phyloP scores from a whole-genome alignment of 2,329 filamentous ascomycete genomes.

The Lasiodiplodia sp. region DNA sequence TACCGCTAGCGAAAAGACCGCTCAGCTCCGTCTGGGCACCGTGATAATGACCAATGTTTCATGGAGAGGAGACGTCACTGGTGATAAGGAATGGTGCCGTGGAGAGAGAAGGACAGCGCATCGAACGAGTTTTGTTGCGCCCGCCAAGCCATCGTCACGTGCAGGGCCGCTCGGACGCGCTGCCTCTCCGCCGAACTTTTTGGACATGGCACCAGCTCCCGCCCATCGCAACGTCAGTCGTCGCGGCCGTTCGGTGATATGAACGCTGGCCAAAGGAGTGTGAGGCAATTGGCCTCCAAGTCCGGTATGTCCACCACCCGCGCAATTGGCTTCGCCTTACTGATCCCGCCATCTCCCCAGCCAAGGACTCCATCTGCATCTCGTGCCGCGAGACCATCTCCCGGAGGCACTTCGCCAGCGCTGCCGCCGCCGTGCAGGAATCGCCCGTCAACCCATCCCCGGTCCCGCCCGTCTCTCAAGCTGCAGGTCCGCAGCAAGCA shows the following conservation, averaged over 20 bases:
- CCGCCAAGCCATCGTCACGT: conserved; percentile 30
- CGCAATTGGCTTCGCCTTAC: conserved; percentile 25
- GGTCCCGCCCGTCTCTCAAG: conserved; percentile 42
- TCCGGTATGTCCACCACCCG: conserved; percentile 44
- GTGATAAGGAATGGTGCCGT: conserved; percentile 92
- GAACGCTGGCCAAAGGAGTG: conserved; percentile 55
- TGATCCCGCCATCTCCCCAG: conserved; percentile 38
- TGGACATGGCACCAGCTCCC: conserved; percentile 27
- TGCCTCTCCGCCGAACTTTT: conserved; percentile 34
- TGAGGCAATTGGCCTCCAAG: conserved; percentile 51
- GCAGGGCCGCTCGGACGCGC: conserved; percentile 36
- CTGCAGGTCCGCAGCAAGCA: conserved; percentile 51
- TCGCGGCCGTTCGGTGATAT: conserved; percentile 39
- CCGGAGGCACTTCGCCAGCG: conserved; percentile 44
- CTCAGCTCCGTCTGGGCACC: conserved; percentile 81
- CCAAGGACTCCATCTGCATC: conserved; percentile 53
- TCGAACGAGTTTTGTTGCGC: conserved; percentile 36
- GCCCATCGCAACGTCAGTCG: conserved; percentile 26
- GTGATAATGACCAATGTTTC: conserved; percentile 80
- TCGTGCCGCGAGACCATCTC: conserved; percentile 54
- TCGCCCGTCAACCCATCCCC: conserved; percentile 36
- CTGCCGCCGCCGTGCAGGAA: conserved; percentile 46
- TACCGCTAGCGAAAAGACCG: conserved; percentile 99
- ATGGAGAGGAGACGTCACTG: conserved; percentile 71
- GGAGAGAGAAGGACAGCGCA: conserved; percentile 50